Conservation (phyloP, 495 filamentous ascomycete genomes). For the Neurospora intermedia region DNA sequence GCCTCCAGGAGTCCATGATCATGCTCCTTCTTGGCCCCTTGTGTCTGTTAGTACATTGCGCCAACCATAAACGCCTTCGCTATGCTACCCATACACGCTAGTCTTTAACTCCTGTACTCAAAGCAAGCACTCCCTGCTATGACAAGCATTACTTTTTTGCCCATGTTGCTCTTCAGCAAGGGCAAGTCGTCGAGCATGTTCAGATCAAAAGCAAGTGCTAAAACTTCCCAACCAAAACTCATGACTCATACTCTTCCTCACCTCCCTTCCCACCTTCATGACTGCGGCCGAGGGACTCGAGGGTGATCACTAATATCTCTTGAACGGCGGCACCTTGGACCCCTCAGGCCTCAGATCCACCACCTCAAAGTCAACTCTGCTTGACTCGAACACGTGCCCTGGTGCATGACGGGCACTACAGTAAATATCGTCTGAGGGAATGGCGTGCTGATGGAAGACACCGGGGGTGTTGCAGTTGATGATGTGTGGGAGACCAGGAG, state of each 20-base stretch:
- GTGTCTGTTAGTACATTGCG: neutral
- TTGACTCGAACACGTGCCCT: conserved; percentile 72
- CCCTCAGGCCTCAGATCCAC: conserved; percentile 12
- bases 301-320: neutral
- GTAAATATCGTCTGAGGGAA: conserved; percentile 51
- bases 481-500: conserved; percentile 74
- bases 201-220: neutral
- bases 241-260: neutral
- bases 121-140: neutral
- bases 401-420: conserved; percentile 65
- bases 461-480: conserved; percentile 63
- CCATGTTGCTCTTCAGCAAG: neutral
- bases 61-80: neutral
- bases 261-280: neutral
- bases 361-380: conserved; percentile 15
- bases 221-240: neutral
- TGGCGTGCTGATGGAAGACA: conserved; percentile 63
- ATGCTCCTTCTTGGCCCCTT: neutral
- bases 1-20: neutral
- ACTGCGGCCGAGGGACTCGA: neutral
- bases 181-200: neutral
- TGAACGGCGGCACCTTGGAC: neutral
- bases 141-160: neutral
- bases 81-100: neutral
- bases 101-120: neutral